Evolutionary conservation across 1,139 yeast species (phyloP).

Genomic region (Hanseniaspora uvarum): DNA sequence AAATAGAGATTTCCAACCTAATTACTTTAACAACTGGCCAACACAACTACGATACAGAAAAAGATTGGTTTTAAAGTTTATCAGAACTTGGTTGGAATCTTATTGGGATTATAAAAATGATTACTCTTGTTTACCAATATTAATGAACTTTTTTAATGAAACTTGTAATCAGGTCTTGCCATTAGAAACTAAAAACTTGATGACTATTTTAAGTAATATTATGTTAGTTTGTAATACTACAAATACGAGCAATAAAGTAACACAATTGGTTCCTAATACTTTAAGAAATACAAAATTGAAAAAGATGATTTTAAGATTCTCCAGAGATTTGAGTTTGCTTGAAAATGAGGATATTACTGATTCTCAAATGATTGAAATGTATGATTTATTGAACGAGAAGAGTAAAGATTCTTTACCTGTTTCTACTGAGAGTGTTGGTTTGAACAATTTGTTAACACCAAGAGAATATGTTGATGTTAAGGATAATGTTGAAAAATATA

Average conservation of each 20-base stretch:
- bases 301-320: slow-evolving; percentile 30
- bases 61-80: slow-evolving; percentile 53
- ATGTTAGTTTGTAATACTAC: slow-evolving; percentile 25
- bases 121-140: slow-evolving; percentile 49
- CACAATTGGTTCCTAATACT: slow-evolving; percentile 41
- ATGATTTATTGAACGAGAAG: slow-evolving; percentile 31
- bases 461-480: slow-evolving; percentile 26
- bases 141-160: slow-evolving; percentile 69
- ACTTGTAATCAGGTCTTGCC: slow-evolving; percentile 51
- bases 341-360: slow-evolving; percentile 22
- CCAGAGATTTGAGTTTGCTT: slow-evolving; percentile 19
- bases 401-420: slow-evolving; percentile 31
- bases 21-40: slow-evolving; percentile 37
- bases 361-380: slow-evolving; percentile 33
- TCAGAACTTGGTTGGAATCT: slow-evolving; percentile 78
- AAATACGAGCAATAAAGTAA: slow-evolving; percentile 27
- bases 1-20: slow-evolving; percentile 21
- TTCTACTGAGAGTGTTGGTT: slow-evolving; percentile 27
- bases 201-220: slow-evolving; percentile 53
- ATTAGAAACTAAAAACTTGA: slow-evolving; percentile 49
- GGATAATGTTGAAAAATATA: background rate
- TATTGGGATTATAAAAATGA: slow-evolving; percentile 68
- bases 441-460: slow-evolving; percentile 30
- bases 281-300: slow-evolving; percentile 23
- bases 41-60: slow-evolving; percentile 54